Conservation (phyloP, 306 rosid species). For the Ochetophila trinervis region DNA sequence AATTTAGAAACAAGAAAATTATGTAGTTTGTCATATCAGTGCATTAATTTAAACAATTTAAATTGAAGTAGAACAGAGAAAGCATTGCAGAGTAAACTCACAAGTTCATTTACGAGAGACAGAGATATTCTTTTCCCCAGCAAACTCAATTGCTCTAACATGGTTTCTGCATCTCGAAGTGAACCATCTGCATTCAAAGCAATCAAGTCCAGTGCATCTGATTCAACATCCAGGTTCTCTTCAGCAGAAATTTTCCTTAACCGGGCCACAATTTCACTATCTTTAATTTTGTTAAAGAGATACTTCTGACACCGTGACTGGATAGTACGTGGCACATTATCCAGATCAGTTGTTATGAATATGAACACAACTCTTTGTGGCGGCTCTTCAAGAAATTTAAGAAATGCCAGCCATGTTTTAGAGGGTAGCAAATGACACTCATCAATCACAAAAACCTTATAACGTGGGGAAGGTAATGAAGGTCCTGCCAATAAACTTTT, state of each 20-base stretch:
- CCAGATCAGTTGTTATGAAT: constrained; percentile 84
- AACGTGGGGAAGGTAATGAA: constrained; percentile 48
- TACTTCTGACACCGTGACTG: constrained; percentile 94
- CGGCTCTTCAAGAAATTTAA: constrained; percentile 90
- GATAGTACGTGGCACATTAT: constrained; percentile 80
- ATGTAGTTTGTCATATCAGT: no score
- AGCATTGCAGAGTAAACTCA: constrained; percentile 48
- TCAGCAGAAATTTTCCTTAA: constrained; percentile 66
- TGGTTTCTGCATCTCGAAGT: constrained; percentile 97
- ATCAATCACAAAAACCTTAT: constrained; percentile 73
- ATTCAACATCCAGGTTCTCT: constrained; percentile 77
- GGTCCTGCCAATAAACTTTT: constrained; percentile 46
- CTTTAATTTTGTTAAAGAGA: constrained; percentile 91
- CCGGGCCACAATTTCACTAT: constrained; percentile 69
- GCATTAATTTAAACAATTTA: not conserved
- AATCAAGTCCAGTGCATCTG: constrained; percentile 90
- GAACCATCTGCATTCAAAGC: constrained; percentile 96
- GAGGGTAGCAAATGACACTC: constrained; percentile 93
- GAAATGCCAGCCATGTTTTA: constrained; percentile 89
- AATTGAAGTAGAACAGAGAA: constrained; percentile 14
- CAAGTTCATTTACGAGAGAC: constrained; percentile 96
- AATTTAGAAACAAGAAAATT: not conserved
- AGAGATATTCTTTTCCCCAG: constrained; percentile 83
- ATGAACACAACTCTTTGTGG: constrained; percentile 75
- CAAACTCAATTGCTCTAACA: constrained; percentile 94